Evolutionary conservation across 2,329 filamentous ascomycete genomes (phyloP).

Genomic region (Fusarium buxicola): DNA sequence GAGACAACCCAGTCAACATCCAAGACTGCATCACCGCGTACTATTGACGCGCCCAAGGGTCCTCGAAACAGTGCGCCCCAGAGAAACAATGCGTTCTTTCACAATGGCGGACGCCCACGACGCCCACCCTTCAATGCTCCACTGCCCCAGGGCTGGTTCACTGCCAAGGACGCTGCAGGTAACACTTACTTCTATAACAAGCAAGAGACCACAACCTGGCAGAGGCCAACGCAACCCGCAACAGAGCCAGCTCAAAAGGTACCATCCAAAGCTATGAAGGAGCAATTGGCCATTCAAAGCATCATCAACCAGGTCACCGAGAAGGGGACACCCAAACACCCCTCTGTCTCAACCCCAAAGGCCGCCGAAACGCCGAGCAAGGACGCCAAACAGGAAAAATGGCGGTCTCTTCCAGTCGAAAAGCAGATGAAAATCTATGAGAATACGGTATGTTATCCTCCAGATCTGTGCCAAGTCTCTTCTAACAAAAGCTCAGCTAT

Average conservation of each 20-base stretch:
- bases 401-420: slow-evolving; percentile 76
- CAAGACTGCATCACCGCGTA: slow-evolving; percentile 58
- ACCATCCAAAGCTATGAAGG: slow-evolving; percentile 70
- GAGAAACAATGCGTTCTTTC: slow-evolving; percentile 64
- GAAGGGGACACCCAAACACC: slow-evolving; percentile 63
- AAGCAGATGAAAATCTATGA: slow-evolving; percentile 97
- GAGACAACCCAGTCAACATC: slow-evolving; percentile 52
- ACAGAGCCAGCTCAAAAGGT: slow-evolving; percentile 71
- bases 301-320: slow-evolving; percentile 88
- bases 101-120: slow-evolving; percentile 58
- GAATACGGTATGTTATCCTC: slow-evolving; percentile 76
- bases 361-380: slow-evolving; percentile 65
- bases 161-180: slow-evolving; percentile 76
- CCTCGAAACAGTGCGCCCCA: slow-evolving; percentile 71
- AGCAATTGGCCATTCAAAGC: slow-evolving; percentile 82
- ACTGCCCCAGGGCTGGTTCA: slow-evolving; percentile 88
- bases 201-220: slow-evolving; percentile 83
- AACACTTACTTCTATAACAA: slow-evolving; percentile 88
- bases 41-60: slow-evolving; percentile 66
- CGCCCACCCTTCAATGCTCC: slow-evolving; percentile 66
- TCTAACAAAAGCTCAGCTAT: slow-evolving; percentile 67
- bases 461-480: no score
- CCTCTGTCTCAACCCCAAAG: slow-evolving; percentile 73
- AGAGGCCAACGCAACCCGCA: slow-evolving; percentile 77
- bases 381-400: slow-evolving; percentile 75